Percentiles rank a stretch among this genome's conserved stretches.
Conservation (phyloP, 2,329 filamentous ascomycete species). For the Claviceps quebecensis region DNA sequence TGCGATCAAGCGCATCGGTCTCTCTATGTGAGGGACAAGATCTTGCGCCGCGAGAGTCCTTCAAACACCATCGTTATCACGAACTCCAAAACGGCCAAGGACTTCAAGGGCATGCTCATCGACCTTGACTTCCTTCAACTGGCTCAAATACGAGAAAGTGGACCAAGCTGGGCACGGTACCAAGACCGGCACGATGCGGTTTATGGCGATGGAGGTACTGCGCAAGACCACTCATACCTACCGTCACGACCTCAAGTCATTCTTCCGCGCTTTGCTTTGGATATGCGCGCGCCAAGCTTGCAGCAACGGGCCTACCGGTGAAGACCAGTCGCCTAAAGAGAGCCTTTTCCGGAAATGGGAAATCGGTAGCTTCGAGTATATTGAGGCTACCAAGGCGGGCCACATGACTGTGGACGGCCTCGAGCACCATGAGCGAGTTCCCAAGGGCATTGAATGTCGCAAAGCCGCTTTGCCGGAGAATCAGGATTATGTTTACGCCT, state of each 20-base stretch:
- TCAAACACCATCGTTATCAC: constrained; percentile 4
- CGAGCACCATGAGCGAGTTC: constrained; percentile 7
- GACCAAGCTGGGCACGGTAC: constrained; percentile 12
- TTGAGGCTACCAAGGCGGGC: constrained; percentile 3
- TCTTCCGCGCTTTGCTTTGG: constrained; percentile 9
- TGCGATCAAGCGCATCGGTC: constrained; percentile 4
- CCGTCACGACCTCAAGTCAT: constrained; percentile 7
- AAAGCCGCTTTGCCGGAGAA: constrained; percentile 8
- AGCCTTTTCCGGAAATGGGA: constrained; percentile 5
- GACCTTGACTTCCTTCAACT: constrained; percentile 7
- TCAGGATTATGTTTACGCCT: constrained; percentile 7
- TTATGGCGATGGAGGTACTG: constrained; percentile 22
- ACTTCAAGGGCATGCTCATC: constrained; percentile 14
- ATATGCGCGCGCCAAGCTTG: constrained; percentile 8
- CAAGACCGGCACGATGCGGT: constrained; percentile 17
- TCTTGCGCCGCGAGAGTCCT: constrained; percentile 1
- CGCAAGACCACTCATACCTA: constrained; percentile 14
- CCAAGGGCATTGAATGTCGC: constrained; percentile 6
- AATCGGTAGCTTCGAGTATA: constrained; percentile 4
- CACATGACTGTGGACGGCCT: constrained; percentile 5
- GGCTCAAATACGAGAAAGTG: constrained; percentile 7
- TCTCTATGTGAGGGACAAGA: neutral
- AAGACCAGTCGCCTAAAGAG: neutral
- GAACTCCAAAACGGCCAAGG: constrained; percentile 4
- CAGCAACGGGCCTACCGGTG: neutral